Evolutionary conservation across 345 rosid species (phyloP).

Genomic region (Populus simonii): DNA sequence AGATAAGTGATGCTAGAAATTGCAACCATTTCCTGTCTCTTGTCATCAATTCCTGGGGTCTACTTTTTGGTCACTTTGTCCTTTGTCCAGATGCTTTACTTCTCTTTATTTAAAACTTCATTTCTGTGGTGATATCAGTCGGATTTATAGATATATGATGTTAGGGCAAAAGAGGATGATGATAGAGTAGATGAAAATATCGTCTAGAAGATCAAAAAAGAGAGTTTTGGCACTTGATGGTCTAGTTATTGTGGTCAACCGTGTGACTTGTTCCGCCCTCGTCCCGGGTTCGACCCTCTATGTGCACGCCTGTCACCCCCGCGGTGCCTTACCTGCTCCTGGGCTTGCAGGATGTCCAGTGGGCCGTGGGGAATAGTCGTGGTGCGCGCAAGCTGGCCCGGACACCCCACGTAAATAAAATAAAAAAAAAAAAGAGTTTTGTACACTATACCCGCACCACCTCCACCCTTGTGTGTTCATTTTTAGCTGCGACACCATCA

Average conservation of each 20-base stretch:
- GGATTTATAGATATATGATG: neutral
- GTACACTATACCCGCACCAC: neutral
- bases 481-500: neutral
- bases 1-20: constrained; percentile 10
- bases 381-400: too few relatives aligned
- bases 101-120: neutral
- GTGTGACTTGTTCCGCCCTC: too few relatives aligned
- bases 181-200: neutral
- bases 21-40: constrained; percentile 7
- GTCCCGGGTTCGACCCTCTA: too few relatives aligned
- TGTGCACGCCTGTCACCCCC: too few relatives aligned
- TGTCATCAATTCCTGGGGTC: constrained; percentile 11
- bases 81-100: neutral
- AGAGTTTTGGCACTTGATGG: too few relatives aligned
- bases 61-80: neutral
- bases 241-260: too few relatives aligned
- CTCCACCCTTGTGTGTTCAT: neutral
- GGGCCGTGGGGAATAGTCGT: too few relatives aligned
- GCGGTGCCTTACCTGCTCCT: too few relatives aligned
- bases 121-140: neutral
- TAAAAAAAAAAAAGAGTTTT: too few relatives aligned
- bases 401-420: too few relatives aligned
- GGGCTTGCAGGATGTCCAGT: too few relatives aligned
- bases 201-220: neutral
- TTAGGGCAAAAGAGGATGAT: neutral